Conservation (phyloP, 2,329 filamentous ascomycete genomes). For the Aspergillus vadensis region DNA sequence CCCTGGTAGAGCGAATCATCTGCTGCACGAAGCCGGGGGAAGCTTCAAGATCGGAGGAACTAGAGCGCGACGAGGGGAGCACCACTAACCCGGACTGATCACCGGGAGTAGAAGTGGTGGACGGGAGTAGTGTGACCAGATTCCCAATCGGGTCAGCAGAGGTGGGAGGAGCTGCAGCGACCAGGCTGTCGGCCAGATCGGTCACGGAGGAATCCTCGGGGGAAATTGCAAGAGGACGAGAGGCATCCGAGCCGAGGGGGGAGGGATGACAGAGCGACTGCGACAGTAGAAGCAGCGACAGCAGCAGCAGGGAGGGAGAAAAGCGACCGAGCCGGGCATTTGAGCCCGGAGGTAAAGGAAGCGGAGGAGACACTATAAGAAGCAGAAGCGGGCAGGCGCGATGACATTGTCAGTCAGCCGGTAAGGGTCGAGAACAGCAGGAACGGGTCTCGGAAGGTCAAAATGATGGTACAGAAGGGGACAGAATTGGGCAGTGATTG, state of each 20-base stretch:
- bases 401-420: constrained; percentile 22
- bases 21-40: constrained; percentile 29
- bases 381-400: constrained; percentile 17
- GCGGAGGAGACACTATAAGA: constrained; percentile 26
- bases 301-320: constrained; percentile 14
- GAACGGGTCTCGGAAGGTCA: not conserved
- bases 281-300: constrained; percentile 18
- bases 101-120: not conserved
- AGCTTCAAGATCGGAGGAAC: constrained; percentile 14
- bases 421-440: constrained; percentile 24
- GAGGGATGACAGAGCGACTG: constrained; percentile 5
- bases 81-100: constrained; percentile 8
- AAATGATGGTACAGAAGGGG: not conserved
- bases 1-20: constrained; percentile 46
- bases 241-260: constrained; percentile 2
- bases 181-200: constrained; percentile 5
- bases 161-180: constrained; percentile 14
- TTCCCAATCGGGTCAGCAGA: constrained; percentile 13
- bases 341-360: constrained; percentile 15
- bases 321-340: constrained; percentile 15
- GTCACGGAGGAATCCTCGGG: constrained; percentile 18
- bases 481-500: not conserved
- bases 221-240: constrained; percentile 4
- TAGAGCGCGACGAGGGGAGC: constrained; percentile 1
- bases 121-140: constrained; percentile 2